These are phyloP conservation scores for Haematococcus lacustris DNA, from an alignment of 139 green algal species.

Conservation along the genomic window DNA sequence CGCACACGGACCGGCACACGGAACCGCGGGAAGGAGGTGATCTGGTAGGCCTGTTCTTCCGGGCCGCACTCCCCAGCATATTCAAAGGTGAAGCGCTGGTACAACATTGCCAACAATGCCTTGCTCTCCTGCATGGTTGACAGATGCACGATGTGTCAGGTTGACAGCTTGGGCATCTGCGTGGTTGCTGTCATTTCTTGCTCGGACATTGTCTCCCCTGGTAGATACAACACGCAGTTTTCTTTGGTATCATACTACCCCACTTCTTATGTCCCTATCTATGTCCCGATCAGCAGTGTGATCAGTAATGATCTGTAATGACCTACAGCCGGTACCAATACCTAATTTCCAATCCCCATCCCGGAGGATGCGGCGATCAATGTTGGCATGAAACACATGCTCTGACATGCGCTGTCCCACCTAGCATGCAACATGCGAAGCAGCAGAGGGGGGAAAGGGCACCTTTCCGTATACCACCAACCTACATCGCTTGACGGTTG, in stretches of 20 bases:
- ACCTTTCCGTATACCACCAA: not conserved
- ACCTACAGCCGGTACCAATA: too few relatives aligned
- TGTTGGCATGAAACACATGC: not conserved
- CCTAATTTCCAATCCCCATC: too few relatives aligned
- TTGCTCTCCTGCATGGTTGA: conserved; percentile 7
- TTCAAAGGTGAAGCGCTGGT: conserved; percentile 9
- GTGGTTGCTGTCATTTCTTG: not conserved
- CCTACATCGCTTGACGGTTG: not conserved
- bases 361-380: too few relatives aligned
- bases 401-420: not conserved
- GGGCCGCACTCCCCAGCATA: not conserved
- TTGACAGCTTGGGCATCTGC: not conserved
- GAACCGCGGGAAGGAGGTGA: conserved; percentile 9
- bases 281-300: not conserved
- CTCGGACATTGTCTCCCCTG: not conserved
- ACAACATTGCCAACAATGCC: conserved; percentile 6
- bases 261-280: not conserved
- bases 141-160: not conserved
- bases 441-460: not conserved
- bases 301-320: not conserved
- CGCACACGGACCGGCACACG: conserved; percentile 6
- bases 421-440: not conserved
- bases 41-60: conserved; percentile 5
- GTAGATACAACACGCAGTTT: not conserved
- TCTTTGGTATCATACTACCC: too few relatives aligned